Percentiles rank a stretch among this genome's conserved stretches.
Evolutionary conservation across 2,329 filamentous ascomycete species (phyloP).

Genomic region (Ophiostoma ulmi): DNA sequence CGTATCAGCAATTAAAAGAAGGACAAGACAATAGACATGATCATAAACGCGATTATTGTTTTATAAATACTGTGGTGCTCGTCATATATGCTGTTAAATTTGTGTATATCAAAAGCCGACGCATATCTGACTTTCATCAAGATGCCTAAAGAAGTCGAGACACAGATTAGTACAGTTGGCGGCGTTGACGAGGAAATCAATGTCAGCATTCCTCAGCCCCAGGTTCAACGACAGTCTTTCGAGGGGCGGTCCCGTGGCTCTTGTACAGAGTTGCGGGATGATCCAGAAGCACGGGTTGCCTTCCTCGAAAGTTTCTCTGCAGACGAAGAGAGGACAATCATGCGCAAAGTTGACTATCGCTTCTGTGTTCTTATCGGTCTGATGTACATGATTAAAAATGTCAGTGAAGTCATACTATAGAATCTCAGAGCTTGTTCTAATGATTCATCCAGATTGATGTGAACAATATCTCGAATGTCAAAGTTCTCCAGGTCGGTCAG

Average conservation of each 20-base stretch:
- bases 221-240: background rate
- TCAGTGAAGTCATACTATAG: conserved; percentile 36
- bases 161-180: background rate
- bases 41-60: no score
- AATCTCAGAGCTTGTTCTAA: conserved; percentile 36
- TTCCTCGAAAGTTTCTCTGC: conserved; percentile 39
- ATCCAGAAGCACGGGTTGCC: conserved; percentile 28
- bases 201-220: background rate
- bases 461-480: conserved; percentile 16
- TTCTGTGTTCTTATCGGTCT: conserved; percentile 39
- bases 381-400: conserved; percentile 40
- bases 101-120: background rate
- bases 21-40: no score
- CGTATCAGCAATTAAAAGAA: no score
- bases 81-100: no score
- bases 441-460: conserved; percentile 30
- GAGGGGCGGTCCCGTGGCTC: conserved; percentile 13
- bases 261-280: conserved; percentile 23
- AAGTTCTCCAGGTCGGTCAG: conserved; percentile 40
- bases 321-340: conserved; percentile 38
- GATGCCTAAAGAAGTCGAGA: background rate
- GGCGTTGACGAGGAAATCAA: background rate
- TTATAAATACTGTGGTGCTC: no score
- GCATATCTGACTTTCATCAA: background rate
- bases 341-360: conserved; percentile 38